Base-by-base conservation (phyloP, 2,329 filamentous ascomycete species). In the Fusarium sp. region DNA sequence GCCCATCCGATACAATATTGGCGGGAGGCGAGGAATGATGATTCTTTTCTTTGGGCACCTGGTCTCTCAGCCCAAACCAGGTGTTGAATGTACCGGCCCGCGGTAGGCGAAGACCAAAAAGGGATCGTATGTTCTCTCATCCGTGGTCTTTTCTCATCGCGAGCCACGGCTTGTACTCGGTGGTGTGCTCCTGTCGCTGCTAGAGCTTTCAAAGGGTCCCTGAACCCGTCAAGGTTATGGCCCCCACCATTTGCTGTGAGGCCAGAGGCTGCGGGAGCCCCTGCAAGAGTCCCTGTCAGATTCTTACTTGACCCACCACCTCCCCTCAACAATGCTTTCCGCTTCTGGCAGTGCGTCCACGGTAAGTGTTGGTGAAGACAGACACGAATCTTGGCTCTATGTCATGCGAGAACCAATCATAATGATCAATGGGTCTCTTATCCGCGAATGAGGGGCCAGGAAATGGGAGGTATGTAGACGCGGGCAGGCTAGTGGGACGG, bases 401-500 rank as follows among this genome's bases (percentile, higher is more conserved):
- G 43, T 54, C 58, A 48, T 56, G 50, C 26, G 28, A 66, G 17
- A 52, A 45, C 72, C 70, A 74, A 76, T 74, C 60, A 66, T 45
- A 49, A 51, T 28, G 46, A 38, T 20, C 59, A 71, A 68, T 55
- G 61, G 24, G 56, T 39, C 20, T 36, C 40, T 59, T 36, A 44
- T 59, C 56, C 55, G 56, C 42, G 36, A 63, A 58, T 56, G 50
- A 55, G 54, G 40, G 28, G 60, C 36, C 34, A 58, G 45, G 22
- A 51, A 51, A 54, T 40, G 52, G 40, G 26, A 28, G 8, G 26
- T 28, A 28, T 10, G 26, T 28, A 10, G 26, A 28, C 26, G 44
- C 50, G 46, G 73, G 48, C 54, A 59, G 68, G 59, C 71, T 71
- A 72, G 62, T 75, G 75, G 75, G 57, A 76, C 74, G 74, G 75